Percentiles rank a stretch among this genome's conserved stretches.
These are phyloP conservation scores for Didymella lethalis DNA, from an alignment of 2,329 filamentous ascomycete genomes.

Conservation along the genomic window DNA sequence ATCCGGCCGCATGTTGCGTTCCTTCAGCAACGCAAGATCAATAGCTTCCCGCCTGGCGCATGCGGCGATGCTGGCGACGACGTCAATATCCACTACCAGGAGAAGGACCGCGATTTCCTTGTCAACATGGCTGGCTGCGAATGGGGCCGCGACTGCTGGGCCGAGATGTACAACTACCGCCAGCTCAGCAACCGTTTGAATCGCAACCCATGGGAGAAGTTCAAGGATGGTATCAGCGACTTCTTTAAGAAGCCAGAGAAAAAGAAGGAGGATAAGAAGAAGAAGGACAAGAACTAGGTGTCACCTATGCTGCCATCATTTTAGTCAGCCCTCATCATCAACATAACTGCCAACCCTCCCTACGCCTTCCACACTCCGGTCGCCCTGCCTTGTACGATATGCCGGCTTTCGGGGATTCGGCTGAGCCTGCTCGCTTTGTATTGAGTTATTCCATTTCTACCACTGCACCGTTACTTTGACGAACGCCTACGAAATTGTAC, in stretches of 20 bases:
- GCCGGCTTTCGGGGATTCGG: background rate
- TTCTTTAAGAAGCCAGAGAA: conserved; percentile 46
- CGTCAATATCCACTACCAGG: conserved; percentile 81
- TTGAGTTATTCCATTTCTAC: background rate
- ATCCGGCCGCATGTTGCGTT: conserved; percentile 88
- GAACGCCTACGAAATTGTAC: conserved; percentile 23
- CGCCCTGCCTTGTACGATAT: conserved; percentile 13
- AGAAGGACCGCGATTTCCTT: conserved; percentile 86
- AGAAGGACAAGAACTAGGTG: conserved; percentile 18
- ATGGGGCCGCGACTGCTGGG: conserved; percentile 97
- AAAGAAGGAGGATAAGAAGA: conserved; percentile 29
- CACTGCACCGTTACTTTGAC: conserved; percentile 17
- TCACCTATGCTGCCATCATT: background rate
- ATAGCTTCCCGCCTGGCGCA: conserved; percentile 90
- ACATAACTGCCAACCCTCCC: background rate
- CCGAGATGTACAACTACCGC: conserved; percentile 95
- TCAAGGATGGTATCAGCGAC: conserved; percentile 58
- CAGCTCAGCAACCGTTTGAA: conserved; percentile 91
- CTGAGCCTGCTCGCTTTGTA: conserved; percentile 1
- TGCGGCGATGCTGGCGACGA: conserved; percentile 82
- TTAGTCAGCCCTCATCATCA: background rate
- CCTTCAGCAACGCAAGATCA: conserved; percentile 88
- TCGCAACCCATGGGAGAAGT: conserved; percentile 78
- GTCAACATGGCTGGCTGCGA: conserved; percentile 99
- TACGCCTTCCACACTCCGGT: background rate